Evolutionary conservation across 1,284 basidiomycete genomes (phyloP).

Genomic region (Ustilago xerochloae): DNA sequence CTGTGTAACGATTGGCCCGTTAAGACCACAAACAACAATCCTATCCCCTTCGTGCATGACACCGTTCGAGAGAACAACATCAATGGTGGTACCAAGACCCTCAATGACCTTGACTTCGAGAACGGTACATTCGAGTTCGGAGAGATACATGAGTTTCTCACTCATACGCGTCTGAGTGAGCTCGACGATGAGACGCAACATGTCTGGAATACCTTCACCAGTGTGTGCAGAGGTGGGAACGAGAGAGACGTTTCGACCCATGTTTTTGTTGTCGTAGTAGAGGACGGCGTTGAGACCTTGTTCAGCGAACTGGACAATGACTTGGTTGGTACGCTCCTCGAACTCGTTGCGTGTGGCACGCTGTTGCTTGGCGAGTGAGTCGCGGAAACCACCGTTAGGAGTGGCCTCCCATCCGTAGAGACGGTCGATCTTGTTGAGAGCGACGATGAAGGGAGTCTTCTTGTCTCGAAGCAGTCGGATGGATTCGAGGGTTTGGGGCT

Average conservation of each 20-base stretch:
- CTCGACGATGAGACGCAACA: constrained; percentile 98
- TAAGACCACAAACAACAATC: constrained; percentile 96
- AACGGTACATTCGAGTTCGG: constrained; percentile 98
- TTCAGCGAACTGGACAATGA: constrained; percentile 92
- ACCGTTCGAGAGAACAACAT: constrained; percentile 96
- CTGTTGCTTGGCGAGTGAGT: constrained; percentile 88
- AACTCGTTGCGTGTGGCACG: constrained; percentile 88
- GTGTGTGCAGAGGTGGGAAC: constrained; percentile 98
- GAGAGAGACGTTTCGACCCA: constrained; percentile 91
- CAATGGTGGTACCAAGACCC: constrained; percentile 96
- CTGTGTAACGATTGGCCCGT: constrained; percentile 96
- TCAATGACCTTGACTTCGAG: constrained; percentile 99
- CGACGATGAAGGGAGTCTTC: constrained; percentile 99
- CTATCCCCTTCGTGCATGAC: constrained; percentile 90
- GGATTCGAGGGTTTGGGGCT: constrained; percentile 96
- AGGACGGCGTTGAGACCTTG: constrained; percentile 94
- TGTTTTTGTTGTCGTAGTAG: constrained; percentile 98
- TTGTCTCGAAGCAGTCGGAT: constrained; percentile 89
- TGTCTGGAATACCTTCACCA: constrained; percentile 98
- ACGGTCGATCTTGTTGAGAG: constrained; percentile 99
- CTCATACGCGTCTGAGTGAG: constrained; percentile 98
- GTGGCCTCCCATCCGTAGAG: constrained; percentile 94
- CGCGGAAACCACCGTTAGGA: constrained; percentile 90
- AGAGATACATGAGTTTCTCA: constrained; percentile 96
- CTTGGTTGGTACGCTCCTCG: constrained; percentile 85